Evolutionary conservation across 345 rosid species (phyloP).

Genomic region (Boechera retrofracta): DNA sequence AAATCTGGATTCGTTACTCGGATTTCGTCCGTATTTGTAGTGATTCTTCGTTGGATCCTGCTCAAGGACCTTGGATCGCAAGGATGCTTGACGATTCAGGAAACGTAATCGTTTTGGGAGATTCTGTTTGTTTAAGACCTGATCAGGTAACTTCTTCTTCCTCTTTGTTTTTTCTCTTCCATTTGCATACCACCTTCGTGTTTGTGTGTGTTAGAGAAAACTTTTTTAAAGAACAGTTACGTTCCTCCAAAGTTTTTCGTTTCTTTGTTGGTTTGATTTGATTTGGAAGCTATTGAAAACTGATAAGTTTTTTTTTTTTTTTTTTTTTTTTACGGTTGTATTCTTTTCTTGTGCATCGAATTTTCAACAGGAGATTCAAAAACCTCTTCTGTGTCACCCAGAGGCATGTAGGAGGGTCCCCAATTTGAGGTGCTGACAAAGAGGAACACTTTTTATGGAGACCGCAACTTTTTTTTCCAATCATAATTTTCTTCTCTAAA

Average conservation of each 20-base stretch:
- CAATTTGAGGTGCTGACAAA: slow-evolving; percentile 51
- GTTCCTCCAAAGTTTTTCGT: slow-evolving; percentile 26
- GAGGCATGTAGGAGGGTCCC: slow-evolving; percentile 38
- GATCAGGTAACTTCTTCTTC: slow-evolving; percentile 64
- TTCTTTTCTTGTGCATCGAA: slow-evolving; percentile 44
- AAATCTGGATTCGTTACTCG: slow-evolving; percentile 57
- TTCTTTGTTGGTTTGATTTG: neutral
- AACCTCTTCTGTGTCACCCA: slow-evolving; percentile 21
- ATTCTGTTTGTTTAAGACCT: slow-evolving; percentile 69
- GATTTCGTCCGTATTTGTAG: slow-evolving; percentile 66
- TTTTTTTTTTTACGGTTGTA: slow-evolving; percentile 45
- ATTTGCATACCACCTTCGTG: slow-evolving; percentile 6
- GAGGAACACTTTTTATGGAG: slow-evolving; percentile 47
- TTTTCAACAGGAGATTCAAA: slow-evolving; percentile 58
- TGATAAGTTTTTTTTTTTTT: slow-evolving; percentile 53
- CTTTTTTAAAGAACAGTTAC: neutral
- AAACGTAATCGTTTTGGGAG: slow-evolving; percentile 70
- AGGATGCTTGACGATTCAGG: slow-evolving; percentile 82
- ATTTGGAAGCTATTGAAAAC: slow-evolving; percentile 51
- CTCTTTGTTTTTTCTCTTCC: neutral
- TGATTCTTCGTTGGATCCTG: slow-evolving; percentile 63
- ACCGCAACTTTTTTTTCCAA: slow-evolving; percentile 26
- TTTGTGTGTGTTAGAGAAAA: neutral
- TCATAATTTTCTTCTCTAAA: neutral
- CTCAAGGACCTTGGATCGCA: slow-evolving; percentile 57